Conservation (phyloP, 257 asterid genomes). For the Petunia secreta region DNA sequence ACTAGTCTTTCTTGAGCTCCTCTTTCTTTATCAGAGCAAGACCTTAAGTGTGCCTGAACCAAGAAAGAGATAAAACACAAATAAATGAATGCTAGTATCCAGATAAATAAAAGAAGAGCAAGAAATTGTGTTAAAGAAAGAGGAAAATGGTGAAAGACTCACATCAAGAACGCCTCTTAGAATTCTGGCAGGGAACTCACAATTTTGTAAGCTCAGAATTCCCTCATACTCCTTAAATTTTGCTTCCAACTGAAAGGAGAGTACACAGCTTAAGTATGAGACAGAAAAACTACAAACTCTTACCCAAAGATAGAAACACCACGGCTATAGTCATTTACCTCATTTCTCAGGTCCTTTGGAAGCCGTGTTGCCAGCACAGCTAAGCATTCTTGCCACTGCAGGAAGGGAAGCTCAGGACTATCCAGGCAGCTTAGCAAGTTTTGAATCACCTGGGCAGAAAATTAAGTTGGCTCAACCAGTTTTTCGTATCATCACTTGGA, state of each 20-base stretch:
- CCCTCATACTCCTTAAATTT: constrained; percentile 80
- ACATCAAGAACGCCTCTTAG: constrained; percentile 88
- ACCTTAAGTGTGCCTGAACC: constrained; percentile 69
- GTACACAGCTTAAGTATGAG: not conserved
- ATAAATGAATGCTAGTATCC: not conserved
- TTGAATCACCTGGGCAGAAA: constrained; percentile 75
- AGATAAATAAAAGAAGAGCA: not conserved
- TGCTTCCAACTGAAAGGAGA: constrained; percentile 69
- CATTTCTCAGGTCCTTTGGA: constrained; percentile 85
- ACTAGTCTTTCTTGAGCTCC: constrained; percentile 90
- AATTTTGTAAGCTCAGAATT: constrained; percentile 55
- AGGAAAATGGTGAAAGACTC: constrained; percentile 27
- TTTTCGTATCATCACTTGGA: not conserved
- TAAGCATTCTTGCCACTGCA: constrained; percentile 99
- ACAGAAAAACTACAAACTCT: not conserved
- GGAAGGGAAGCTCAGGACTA: constrained; percentile 98
- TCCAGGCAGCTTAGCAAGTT: constrained; percentile 94
- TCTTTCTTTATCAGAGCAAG: constrained; percentile 77
- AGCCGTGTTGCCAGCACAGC: constrained; percentile 95
- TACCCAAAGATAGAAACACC: constrained; percentile 18
- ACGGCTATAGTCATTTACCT: constrained; percentile 49
- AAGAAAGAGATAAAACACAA: not conserved
- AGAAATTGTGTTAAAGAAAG: not conserved
- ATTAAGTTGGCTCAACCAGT: constrained; percentile 29
- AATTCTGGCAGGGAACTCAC: constrained; percentile 90